Evolutionary conservation across 306 rosid genomes (phyloP), one percentile per base, ranked within the genome.

Genomic region (Spatholobus suberectus): DNA sequence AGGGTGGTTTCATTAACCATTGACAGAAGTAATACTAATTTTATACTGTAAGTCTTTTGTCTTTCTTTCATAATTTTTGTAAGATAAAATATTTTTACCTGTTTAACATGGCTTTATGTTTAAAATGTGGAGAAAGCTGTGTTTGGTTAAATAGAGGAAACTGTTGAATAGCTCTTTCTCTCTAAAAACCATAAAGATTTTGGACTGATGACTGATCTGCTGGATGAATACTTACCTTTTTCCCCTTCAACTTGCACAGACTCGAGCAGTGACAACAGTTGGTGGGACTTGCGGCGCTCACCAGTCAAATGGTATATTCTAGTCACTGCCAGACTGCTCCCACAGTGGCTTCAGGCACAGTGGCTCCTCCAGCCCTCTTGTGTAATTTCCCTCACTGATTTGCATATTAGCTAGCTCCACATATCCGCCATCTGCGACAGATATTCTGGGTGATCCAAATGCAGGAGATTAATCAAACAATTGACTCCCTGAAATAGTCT

Each of bases 401-500:
- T 47, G 89, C 84, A 29, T 87, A 32, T 24, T 13, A 63, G 43
- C 43, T 32, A 63, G 70, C 23, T 6, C 87, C 75, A 20, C 89
- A 29, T 8, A 87, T 79, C 40, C 92, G 76, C 20, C 87, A 82
- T 72, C 92, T 85, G 78, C 90, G 85, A 65, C 89, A 89, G 74
- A 57, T 75, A 80, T 87, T 87, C 51, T 89, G 90, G 89, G 80
- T 81, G 2, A 83, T 80, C 86, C 90, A 85, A 83, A 83, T 85
- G 89, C 89, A 87, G 62, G 20, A 84, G 85, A 68, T 26, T 57
- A 90, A 89, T 67, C 81, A 85, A 70, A 79, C 86, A 27, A 76
- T 73, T 20, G 90, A 83, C 79, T 89, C 83, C 83, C 83, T 87
- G 82, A 89, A 85, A 82, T 84, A 87, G 87, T 65, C 82, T 87